Base-by-base conservation (phyloP, 495 filamentous ascomycete genomes). In the Penicillium psychrofluorescens region DNA sequence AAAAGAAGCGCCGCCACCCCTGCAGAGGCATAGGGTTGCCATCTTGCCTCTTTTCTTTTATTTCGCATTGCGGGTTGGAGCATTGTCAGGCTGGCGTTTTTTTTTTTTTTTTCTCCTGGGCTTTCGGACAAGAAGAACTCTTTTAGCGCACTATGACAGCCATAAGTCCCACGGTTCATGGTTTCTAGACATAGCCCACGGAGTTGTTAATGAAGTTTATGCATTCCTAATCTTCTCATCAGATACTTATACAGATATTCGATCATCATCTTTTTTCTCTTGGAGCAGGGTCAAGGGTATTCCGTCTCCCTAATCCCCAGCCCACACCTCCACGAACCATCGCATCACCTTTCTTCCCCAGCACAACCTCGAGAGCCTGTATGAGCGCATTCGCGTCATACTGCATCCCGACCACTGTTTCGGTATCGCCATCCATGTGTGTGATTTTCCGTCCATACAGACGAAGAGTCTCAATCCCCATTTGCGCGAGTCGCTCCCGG, bases 331-430 rank as follows among this genome's bases (percentile, higher is more conserved):
- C 67, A 11, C 68, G 56, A 29, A 72, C 42, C 61, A 74, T 72
- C 2, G 62, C 68, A 54, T 70, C 70, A n/a, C 81, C 80, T 29
- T 79, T 75, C 59, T 71, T 79, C 2, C 83, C 88, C 37, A 96
- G 62, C 11, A 95, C 85, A 7, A 80, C 80, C 56, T 88, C 84
- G 42, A 97, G 57, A 11, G 86, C 86, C 62, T 86, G 80, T n/a
- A 69, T 68, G 40, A 96, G 63, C 6, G 80, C 87, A 28, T 69
- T 81, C 34, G 80, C 72, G 67, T 97, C 89, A 68, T 95, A 95
- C 53, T 77, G 61, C 70, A 86, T 72, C 15, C 77, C 80, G 13
- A 62, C 28, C 0, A 62, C 50, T 35, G 48, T 43, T 52, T 56
- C 60, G 48, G 51, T 47, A 38, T 57, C 58, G 0, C 38, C 55